These are phyloP conservation scores for Desmodesmus armatus DNA, from an alignment of 139 green algal species.

Conservation along the genomic window DNA sequence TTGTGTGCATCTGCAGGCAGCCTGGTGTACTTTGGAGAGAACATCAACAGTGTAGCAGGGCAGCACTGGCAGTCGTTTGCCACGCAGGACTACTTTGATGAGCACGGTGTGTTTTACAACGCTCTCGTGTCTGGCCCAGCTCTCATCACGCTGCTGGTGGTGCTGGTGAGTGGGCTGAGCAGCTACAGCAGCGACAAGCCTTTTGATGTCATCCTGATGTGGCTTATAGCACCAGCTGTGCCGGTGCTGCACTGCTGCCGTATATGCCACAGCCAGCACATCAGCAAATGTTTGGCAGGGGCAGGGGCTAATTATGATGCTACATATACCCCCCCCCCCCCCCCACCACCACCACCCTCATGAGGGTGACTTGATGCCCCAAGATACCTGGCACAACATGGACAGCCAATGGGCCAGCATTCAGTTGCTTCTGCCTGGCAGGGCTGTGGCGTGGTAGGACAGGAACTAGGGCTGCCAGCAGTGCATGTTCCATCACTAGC, in stretches of 20 bases:
- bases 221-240: not conserved
- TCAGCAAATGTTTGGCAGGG: not conserved
- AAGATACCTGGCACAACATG: not conserved
- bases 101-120: constrained; percentile 60
- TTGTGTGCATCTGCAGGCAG: not conserved
- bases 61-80: constrained; percentile 62
- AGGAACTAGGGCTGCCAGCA: not conserved
- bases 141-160: constrained; percentile 60
- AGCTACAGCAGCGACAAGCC: no score
- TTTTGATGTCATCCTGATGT: not conserved
- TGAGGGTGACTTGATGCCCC: not conserved
- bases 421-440: not conserved
- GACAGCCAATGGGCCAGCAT: not conserved
- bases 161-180: constrained; percentile 64
- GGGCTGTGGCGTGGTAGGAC: not conserved
- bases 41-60: constrained; percentile 56
- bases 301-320: not conserved
- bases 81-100: constrained; percentile 68
- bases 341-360: not conserved
- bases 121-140: constrained; percentile 61
- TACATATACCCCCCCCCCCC: not conserved
- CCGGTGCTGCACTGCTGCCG: not conserved
- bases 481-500: no score
- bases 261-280: not conserved
- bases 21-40: constrained; percentile 53